Percentiles rank a stretch among this genome's conserved stretches.
Conservation (phyloP, 2,329 filamentous ascomycete species). For the Chrysosphaeria jannelii region DNA sequence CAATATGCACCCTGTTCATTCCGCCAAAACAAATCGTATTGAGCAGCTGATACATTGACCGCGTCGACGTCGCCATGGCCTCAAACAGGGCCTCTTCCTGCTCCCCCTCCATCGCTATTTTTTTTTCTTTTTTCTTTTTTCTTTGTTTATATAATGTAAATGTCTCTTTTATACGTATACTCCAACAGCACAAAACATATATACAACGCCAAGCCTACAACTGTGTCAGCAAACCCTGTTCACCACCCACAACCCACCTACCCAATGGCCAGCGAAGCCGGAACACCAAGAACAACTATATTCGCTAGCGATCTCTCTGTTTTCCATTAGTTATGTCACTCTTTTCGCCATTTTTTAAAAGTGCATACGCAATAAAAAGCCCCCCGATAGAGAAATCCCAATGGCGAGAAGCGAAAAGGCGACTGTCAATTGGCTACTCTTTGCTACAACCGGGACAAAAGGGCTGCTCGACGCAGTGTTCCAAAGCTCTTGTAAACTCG, state of each 20-base stretch:
- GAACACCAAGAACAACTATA: conserved; percentile 49
- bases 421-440: conserved; percentile 57
- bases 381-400: conserved; percentile 40
- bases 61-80: conserved; percentile 48
- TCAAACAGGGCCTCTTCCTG: too few relatives aligned
- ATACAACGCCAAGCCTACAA: conserved; percentile 68
- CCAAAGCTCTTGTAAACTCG: conserved; percentile 71
- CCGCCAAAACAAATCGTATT: conserved; percentile 27
- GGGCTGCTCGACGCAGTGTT: conserved; percentile 69
- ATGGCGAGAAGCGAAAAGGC: conserved; percentile 46
- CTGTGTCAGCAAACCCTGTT: conserved; percentile 21
- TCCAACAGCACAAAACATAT: conserved; percentile 96
- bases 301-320: conserved; percentile 56
- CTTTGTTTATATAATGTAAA: neutral
- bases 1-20: conserved; percentile 27
- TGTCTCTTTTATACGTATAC: conserved; percentile 53
- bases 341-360: neutral
- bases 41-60: conserved; percentile 35
- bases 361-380: conserved; percentile 56
- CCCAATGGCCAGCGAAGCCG: conserved; percentile 73
- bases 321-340: conserved; percentile 7
- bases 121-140: neutral
- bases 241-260: conserved; percentile 17
- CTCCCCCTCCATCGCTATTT: neutral
- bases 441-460: conserved; percentile 51